phyloP scores from a whole-genome alignment of 768 basidiomycete genomes.

The Suillus bovinus region DNA sequence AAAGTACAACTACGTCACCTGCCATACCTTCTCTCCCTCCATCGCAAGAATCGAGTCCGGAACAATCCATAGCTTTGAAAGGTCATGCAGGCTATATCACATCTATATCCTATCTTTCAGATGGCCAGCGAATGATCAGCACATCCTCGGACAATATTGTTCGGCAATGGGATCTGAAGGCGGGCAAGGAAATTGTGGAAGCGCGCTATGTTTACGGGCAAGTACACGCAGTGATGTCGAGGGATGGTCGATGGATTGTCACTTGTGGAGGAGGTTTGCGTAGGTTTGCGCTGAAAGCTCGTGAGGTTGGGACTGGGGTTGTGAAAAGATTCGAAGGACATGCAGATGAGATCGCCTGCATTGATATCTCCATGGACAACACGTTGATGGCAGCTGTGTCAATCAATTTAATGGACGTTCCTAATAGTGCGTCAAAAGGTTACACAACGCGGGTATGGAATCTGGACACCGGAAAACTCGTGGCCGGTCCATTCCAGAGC shows the following conservation, averaged over 20 bases:
- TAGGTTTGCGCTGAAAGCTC: not conserved
- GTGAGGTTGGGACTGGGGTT: not conserved
- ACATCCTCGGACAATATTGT: too few species aligned
- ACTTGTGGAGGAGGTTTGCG: too few species aligned
- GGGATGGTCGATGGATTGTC: too few species aligned
- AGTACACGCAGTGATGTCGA: too few species aligned
- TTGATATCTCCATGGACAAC: not conserved
- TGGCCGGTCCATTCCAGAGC: not conserved
- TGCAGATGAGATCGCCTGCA: rapidly evolving
- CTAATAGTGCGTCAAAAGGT: not conserved
- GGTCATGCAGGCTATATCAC: not conserved
- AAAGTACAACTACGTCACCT: too few species aligned
- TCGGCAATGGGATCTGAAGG: too few species aligned
- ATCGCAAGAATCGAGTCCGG: not conserved
- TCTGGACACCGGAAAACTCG: not conserved
- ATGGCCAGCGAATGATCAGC: too few species aligned
- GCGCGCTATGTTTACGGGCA: too few species aligned
- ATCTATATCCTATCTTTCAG: too few species aligned
- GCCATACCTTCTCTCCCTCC: too few species aligned
- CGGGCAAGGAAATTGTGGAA: too few species aligned
- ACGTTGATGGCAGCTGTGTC: not conserved
- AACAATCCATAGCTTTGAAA: not conserved
- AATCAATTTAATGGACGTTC: too few species aligned
- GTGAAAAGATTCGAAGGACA: not conserved
- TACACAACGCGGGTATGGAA: not conserved